Conservation (phyloP, 2,329 filamentous ascomycete genomes). For the Leptographium lundbergii region DNA sequence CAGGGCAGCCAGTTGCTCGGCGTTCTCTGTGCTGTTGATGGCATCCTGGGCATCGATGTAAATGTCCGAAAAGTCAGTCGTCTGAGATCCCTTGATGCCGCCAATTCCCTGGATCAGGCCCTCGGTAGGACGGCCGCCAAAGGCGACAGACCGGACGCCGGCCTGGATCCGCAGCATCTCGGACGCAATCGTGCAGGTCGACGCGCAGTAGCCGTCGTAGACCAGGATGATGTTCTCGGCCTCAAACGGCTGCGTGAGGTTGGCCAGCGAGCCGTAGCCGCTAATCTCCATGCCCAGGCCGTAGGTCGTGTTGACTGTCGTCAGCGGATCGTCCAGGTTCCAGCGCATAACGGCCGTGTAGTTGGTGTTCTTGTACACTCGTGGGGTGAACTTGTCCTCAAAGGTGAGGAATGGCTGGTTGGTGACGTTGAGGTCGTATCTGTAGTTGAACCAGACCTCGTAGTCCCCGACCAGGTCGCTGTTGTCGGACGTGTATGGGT, state of each 20-base stretch:
- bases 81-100: constrained; percentile 45
- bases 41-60: constrained; percentile 13
- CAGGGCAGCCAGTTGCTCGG: constrained; percentile 5
- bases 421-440: constrained; percentile 35
- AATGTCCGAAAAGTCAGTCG: not conserved
- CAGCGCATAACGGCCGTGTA: constrained; percentile 41
- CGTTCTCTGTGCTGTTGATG: constrained; percentile 4
- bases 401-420: constrained; percentile 36
- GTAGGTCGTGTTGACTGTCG: constrained; percentile 25
- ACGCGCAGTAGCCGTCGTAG: constrained; percentile 24
- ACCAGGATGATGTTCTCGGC: constrained; percentile 46
- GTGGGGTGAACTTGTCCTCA: constrained; percentile 29
- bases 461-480: constrained; percentile 3
- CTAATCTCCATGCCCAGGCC: constrained; percentile 30
- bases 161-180: constrained; percentile 18
- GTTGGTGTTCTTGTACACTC: constrained; percentile 32
- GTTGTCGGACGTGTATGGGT: constrained; percentile 32
- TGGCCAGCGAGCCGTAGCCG: constrained; percentile 33
- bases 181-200: constrained; percentile 19
- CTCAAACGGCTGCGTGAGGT: constrained; percentile 39
- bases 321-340: constrained; percentile 32
- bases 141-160: constrained; percentile 42
- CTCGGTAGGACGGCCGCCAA: constrained; percentile 46
- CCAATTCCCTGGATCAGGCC: constrained; percentile 49
- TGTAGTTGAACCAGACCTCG: constrained; percentile 30